A percentile compares a stretch with the other conserved stretches of the same genome.
phyloP scores from a whole-genome alignment of 176 grass and related monocot species.

The Puccinellia tenuiflora region DNA sequence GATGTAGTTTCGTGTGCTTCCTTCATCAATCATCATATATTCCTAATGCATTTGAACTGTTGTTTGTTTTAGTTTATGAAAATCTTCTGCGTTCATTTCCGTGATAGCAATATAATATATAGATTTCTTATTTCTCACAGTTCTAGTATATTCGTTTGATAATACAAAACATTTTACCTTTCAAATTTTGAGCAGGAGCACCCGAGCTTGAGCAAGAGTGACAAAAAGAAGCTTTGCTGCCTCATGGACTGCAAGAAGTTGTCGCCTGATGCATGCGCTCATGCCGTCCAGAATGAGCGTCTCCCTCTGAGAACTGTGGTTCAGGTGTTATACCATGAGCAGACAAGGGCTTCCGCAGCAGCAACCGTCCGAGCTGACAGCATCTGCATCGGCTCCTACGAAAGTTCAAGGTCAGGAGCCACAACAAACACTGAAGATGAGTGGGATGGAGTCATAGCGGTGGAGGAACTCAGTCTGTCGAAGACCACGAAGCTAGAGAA shows the following conservation, averaged over 20 bases:
- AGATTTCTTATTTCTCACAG: not conserved
- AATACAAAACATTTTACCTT: not conserved
- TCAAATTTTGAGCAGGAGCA: slow-evolving; percentile 61
- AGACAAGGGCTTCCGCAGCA: slow-evolving; percentile 54
- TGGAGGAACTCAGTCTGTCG: slow-evolving; percentile 42
- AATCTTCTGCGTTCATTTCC: not conserved
- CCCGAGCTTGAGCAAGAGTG: slow-evolving; percentile 69
- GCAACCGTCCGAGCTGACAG: slow-evolving; percentile 61
- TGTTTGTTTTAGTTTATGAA: not conserved
- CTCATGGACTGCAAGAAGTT: slow-evolving; percentile 88
- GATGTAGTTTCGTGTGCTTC: not conserved
- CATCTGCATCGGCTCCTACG: slow-evolving; percentile 61
- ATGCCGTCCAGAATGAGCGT: slow-evolving; percentile 91
- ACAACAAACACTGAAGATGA: slow-evolving; percentile 95
- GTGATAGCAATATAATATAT: not conserved
- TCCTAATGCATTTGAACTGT: slow-evolving; percentile 4
- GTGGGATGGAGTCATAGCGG: slow-evolving; percentile 51
- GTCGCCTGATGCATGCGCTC: slow-evolving; percentile 61
- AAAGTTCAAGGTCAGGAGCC: slow-evolving; percentile 80
- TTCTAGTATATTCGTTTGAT: not conserved
- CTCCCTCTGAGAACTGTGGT: slow-evolving; percentile 81
- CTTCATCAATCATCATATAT: not conserved
- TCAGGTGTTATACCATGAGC: slow-evolving; percentile 86
- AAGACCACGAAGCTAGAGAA: slow-evolving; percentile 35
- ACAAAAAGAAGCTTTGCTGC: slow-evolving; percentile 78